Evolutionary conservation across 2,329 filamentous ascomycete genomes (phyloP), one percentile per base, ranked within the genome.

Genomic region (Didymellaceae sp.): DNA sequence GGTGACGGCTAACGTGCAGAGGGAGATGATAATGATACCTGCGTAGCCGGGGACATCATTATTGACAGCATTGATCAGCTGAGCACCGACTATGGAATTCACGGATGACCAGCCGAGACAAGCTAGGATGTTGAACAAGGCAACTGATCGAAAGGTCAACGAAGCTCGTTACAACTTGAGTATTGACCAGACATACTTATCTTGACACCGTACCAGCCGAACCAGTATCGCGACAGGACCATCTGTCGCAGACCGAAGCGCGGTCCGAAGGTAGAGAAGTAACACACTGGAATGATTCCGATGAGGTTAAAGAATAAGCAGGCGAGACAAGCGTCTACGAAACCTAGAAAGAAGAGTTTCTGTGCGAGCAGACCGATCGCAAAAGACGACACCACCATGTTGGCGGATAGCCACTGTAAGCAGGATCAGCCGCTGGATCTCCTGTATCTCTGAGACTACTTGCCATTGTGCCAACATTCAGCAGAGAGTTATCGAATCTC

Each of bases 81-180:
- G 87, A 0, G 88, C 88, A 14, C 89, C 90, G 13, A 93, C 88
- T 55, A 94, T 91, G 45, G 84, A 82, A 66, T 94, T 93, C 58
- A 91, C 86, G 0, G 86, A 80, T 4, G 86, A 86, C 86, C 90
- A 93, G 40, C 89, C 89, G 5, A 91, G 70, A 65, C 85, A 90
- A 22, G 86, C 85, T 13, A 90, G 74, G 30, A 88, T 75, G 71
- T 90, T 89, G 68, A 91, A 85, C 61, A 87, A 73, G 43, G 87
- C 87, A 66, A 90, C 82, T 59, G 16, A n/a, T n/a, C n/a, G 20
- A 18, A 4, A 11, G 6, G 21, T 46, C 20, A 39, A 34, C 13
- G 11, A 20, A 8, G 13, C n/a, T 5, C 7, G 1, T 6, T n/a
- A 2, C n/a, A 22, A 20, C 14, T 16, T n/a, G 10, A n/a, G 20